Percentiles rank a stretch among this genome's conserved stretches.
Conservation (phyloP, 1,284 basidiomycete genomes). For the Sporisorium iseilematis-ciliati region DNA sequence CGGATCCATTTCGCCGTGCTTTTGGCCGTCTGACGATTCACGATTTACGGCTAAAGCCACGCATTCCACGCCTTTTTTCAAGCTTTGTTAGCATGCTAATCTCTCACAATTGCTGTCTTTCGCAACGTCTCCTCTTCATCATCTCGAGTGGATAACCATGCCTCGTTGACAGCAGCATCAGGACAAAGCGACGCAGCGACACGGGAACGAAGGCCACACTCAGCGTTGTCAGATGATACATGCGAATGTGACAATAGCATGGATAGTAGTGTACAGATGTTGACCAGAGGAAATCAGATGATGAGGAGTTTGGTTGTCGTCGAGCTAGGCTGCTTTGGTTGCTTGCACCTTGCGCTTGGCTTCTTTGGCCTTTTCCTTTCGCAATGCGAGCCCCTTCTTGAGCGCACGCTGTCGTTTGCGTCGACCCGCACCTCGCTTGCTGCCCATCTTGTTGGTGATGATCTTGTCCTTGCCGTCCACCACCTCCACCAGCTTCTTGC, state of each 20-base stretch:
- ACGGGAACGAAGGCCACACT: no score
- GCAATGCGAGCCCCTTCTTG: constrained; percentile 46
- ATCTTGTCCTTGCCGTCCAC: constrained; percentile 56
- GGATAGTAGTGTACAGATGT: constrained; percentile 6
- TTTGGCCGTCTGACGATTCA: no score
- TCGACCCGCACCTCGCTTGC: constrained; percentile 60
- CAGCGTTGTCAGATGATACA: no score
- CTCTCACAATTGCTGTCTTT: no score
- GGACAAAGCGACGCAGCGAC: no score
- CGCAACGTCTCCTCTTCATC: no score
- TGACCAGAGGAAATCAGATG: neutral
- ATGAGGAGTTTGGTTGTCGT: neutral
- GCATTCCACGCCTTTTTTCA: no score
- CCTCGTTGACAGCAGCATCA: no score
- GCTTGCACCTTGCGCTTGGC: constrained; percentile 35
- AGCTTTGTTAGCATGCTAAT: no score
- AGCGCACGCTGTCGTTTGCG: constrained; percentile 55
- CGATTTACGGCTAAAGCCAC: no score
- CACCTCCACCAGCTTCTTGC: constrained; percentile 58
- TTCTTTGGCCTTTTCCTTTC: constrained; percentile 55
- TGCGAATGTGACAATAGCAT: neutral
- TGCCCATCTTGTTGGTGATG: constrained; percentile 52
- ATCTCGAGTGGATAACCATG: no score
- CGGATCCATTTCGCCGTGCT: no score
- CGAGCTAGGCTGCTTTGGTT: constrained; percentile 23